These are phyloP conservation scores for Trichoderma sp. DNA, from an alignment of 2,329 filamentous ascomycete genomes.

Conservation along the genomic window DNA sequence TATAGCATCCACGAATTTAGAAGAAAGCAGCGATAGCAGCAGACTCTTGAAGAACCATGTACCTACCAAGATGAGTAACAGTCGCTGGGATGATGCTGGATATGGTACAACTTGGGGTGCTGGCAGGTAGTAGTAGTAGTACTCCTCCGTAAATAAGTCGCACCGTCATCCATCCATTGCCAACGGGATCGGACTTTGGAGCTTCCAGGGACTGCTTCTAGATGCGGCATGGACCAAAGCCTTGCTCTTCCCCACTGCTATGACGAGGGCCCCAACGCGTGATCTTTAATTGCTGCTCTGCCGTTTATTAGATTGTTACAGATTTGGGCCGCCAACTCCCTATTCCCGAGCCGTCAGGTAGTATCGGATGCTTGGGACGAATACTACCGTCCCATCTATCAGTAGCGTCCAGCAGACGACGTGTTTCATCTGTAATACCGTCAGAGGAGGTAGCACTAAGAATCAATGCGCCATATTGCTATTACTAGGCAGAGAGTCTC, in stretches of 20 bases:
- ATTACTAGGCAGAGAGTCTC: no score
- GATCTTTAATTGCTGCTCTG: background rate
- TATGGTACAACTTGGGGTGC: background rate
- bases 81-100: no score
- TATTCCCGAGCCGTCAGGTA: background rate
- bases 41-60: no score
- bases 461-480: background rate
- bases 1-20: no score
- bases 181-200: conserved; percentile 3
- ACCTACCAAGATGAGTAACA: no score
- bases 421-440: background rate
- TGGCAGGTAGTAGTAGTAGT: no score
- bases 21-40: no score
- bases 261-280: background rate
- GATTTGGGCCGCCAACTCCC: background rate
- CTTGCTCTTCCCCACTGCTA: background rate
- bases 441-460: background rate
- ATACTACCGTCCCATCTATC: background rate
- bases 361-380: background rate
- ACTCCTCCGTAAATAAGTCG: no score
- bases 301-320: background rate
- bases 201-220: conserved; percentile 3
- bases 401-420: background rate
- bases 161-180: background rate
- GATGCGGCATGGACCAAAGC: conserved; percentile 1